Conservation (phyloP, 2,329 filamentous ascomycete genomes). For the Trichoderma atrobrunneum region DNA sequence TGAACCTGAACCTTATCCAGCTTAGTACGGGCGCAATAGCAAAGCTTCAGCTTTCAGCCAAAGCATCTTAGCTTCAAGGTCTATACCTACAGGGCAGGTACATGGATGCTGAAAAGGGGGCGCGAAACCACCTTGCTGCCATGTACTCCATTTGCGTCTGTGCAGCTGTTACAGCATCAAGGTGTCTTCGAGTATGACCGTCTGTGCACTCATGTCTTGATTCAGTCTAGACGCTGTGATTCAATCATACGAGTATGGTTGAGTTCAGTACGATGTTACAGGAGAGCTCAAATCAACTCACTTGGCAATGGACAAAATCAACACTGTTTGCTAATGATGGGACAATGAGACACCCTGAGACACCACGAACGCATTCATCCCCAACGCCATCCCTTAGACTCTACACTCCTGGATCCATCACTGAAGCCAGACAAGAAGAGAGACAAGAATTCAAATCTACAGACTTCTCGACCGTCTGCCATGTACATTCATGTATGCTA, state of each 20-base stretch:
- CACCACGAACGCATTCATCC: neutral
- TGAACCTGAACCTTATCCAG: neutral
- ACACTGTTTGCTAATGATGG: neutral
- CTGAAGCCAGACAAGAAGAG: neutral
- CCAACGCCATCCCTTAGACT: neutral
- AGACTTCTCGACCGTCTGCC: neutral
- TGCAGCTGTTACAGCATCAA: neutral
- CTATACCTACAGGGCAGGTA: neutral
- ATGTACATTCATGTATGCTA: conserved; percentile 15
- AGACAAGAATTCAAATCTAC: neutral
- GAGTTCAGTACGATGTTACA: neutral
- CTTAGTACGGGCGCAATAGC: neutral
- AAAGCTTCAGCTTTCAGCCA: neutral
- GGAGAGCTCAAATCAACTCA: neutral
- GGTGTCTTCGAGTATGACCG: neutral
- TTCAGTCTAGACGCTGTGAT: neutral
- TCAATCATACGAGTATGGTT: neutral
- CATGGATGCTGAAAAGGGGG: neutral
- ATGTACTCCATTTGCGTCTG: neutral
- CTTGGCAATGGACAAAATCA: neutral
- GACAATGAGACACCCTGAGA: neutral
- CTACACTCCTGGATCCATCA: neutral
- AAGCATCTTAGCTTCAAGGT: neutral
- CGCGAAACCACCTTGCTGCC: neutral
- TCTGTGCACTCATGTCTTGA: neutral